Evolutionary conservation across 129 eudicot species (phyloP), one percentile per base, ranked within the genome.

Genomic region (Glebionis coronaria): DNA sequence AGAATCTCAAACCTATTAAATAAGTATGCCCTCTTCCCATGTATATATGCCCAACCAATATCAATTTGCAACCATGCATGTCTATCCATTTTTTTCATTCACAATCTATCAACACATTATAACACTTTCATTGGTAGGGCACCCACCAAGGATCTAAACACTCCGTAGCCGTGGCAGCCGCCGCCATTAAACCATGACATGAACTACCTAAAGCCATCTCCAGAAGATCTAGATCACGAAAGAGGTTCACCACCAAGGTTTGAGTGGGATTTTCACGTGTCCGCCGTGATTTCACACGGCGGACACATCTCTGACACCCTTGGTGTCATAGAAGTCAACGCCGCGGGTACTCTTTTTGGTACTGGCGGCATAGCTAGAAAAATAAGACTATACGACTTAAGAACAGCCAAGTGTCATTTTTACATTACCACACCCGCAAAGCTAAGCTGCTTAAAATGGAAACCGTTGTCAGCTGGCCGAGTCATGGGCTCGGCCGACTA

Each of bases 321-420:
- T 6, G 96, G 96, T 2, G 96, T 81, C 20, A 72, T 78, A 29
- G 96, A 88, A 77, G 79, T 88, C 54, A 81, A 85, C 76, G 74
- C 82, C 40, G 56, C 76, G 51, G 92, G 72, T n/a, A 61, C 46
- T 14, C 69, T 85, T n/a, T 76, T 88, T 23, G 92, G 85, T 63
- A 85, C 96, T 3, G 96, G 96, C 6, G 96, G 96, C 2, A 88
- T 85, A 2, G 83, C 96, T 0, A 68, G 96, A 38, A 88, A 79
- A 21, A 83, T 88, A 6, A 15, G 96, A 47, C 38, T 88, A 9
- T 88, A 88, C 81, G 65, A 8, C 42, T 21, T 80, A 12, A 28
- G 51, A 0, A 63, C 76, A 0, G 31, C 55, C 25, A 81, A 84
- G 35, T 85, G 88, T 55, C 85, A 53, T 18, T 74, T 45, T 50